Evolutionary conservation across 106 monocot species (phyloP), one percentile per base, ranked within the genome.

Genomic region (Platanthera guangdongensis): DNA sequence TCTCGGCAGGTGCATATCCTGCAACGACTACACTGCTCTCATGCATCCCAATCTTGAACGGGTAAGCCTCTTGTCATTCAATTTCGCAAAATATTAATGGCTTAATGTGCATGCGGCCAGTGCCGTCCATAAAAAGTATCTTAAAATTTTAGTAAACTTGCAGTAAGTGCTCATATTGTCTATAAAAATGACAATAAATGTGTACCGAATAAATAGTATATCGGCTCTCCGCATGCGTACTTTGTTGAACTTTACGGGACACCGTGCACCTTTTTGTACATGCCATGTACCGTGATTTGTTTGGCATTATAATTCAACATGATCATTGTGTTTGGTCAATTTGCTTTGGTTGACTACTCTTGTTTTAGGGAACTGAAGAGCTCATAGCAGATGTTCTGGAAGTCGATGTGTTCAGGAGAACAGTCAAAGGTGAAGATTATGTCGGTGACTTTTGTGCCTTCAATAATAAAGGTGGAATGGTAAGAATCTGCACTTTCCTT

Each of bases 21-120:
- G 97, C 79, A 99, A 99, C 68, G 97, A 99, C 78, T 85, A 94
- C 84, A 94, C 94, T 75, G 94, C 92, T 63, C 90, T 99, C 14
- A 92, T 94, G 55, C 97, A 99, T 82, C 78, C 94, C 79, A 94
- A 99, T 81, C 81, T 99, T 6, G 97, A 94, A 67, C 80, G 63
- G 84, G 96, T 93, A 85, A 79, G 51, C 9, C 11, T 51, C 6
- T 21, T 30, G 11, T 30, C 12, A 65, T 32, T 8, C 52, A 10
- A 53, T 53, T 4, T 53, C 52, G 1, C 39, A 39, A 39, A 1
- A 39, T 39, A 39, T 39, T 39, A 39, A 3, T 39, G 39, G 25
- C 25, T 25, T 25, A 25, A 25, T 25, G 25, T 1, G 39, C 39
- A 39, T 39, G 39, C 39, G 39, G n/a, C n/a, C n/a, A n/a, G n/a